A percentile compares a stretch with the other conserved stretches of the same genome.
phyloP scores from a whole-genome alignment of 495 filamentous ascomycete species.

The Trichoderma gamsii region DNA sequence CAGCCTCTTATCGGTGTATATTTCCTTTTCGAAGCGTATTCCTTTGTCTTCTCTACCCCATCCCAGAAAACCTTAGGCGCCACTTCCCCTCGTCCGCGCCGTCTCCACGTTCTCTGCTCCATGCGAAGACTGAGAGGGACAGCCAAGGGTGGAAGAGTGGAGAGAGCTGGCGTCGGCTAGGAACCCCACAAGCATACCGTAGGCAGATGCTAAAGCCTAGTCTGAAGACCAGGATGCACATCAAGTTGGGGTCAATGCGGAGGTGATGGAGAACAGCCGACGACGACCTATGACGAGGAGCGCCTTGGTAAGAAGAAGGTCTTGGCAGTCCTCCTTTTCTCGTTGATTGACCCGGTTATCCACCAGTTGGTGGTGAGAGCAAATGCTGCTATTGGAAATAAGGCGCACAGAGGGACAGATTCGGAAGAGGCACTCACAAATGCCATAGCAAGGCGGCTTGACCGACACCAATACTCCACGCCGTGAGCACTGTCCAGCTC shows the following conservation, averaged over 20 bases:
- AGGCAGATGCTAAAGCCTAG: neutral
- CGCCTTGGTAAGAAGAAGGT: neutral
- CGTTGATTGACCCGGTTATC: neutral
- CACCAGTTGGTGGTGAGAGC: neutral
- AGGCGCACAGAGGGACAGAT: neutral
- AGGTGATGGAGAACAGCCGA: conserved; percentile 8
- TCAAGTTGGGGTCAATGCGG: conserved; percentile 1
- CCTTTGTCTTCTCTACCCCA: neutral
- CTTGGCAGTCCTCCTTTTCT: neutral
- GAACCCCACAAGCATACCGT: neutral
- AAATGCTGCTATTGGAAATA: neutral
- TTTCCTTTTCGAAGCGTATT: neutral
- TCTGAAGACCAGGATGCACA: neutral
- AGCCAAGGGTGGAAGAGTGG: neutral
- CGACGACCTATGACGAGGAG: neutral
- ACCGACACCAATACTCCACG: neutral
- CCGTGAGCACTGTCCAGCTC: neutral
- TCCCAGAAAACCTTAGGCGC: neutral
- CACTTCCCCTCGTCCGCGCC: neutral
- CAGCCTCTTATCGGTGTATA: neutral
- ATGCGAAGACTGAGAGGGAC: neutral
- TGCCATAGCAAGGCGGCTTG: neutral
- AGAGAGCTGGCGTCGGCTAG: neutral
- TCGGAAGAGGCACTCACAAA: neutral
- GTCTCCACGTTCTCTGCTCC: neutral